Percentiles rank a stretch among this genome's conserved stretches.
phyloP scores from a whole-genome alignment of 2,329 filamentous ascomycete species.

The Xylariaceae sp. region DNA sequence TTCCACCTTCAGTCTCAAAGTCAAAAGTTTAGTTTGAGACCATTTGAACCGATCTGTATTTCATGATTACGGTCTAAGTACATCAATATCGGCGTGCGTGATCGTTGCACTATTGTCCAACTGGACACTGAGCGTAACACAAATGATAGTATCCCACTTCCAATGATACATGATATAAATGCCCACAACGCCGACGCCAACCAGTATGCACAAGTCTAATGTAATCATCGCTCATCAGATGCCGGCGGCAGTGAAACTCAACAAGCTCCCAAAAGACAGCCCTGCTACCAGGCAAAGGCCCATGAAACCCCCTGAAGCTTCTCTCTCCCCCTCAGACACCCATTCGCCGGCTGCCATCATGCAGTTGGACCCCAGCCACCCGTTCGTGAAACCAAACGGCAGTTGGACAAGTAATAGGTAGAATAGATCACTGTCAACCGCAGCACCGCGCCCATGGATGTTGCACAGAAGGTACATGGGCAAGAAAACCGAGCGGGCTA shows the following conservation, averaged over 20 bases:
- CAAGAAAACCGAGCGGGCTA: slow-evolving; percentile 68
- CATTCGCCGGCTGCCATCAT: slow-evolving; percentile 89
- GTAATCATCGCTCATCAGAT: slow-evolving; percentile 35
- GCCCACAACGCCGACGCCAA: slow-evolving; percentile 11
- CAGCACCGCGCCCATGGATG: slow-evolving; percentile 70
- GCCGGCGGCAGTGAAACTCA: slow-evolving; percentile 74
- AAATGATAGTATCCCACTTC: too few relatives aligned
- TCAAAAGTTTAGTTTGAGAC: too few relatives aligned
- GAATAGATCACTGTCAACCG: slow-evolving; percentile 77
- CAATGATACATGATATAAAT: too few relatives aligned
- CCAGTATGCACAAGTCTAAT: slow-evolving; percentile 11
- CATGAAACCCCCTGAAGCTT: slow-evolving; percentile 94
- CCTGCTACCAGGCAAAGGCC: slow-evolving; percentile 83
- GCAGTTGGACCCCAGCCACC: slow-evolving; percentile 79
- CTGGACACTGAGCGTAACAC: background rate
- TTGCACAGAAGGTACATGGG: slow-evolving; percentile 92
- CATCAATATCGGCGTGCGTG: too few relatives aligned
- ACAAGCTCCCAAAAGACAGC: slow-evolving; percentile 77
- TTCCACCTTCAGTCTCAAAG: too few relatives aligned
- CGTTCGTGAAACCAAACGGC: slow-evolving; percentile 80
- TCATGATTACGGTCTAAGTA: too few relatives aligned
- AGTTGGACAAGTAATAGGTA: slow-evolving; percentile 83
- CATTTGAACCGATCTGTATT: too few relatives aligned
- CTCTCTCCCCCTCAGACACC: slow-evolving; percentile 78
- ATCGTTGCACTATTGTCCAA: too few relatives aligned